Percentiles rank a stretch among this genome's conserved stretches.
Conservation (phyloP, 192 early-diverging fungal genomes). For the Dimargaris xerosporica region DNA sequence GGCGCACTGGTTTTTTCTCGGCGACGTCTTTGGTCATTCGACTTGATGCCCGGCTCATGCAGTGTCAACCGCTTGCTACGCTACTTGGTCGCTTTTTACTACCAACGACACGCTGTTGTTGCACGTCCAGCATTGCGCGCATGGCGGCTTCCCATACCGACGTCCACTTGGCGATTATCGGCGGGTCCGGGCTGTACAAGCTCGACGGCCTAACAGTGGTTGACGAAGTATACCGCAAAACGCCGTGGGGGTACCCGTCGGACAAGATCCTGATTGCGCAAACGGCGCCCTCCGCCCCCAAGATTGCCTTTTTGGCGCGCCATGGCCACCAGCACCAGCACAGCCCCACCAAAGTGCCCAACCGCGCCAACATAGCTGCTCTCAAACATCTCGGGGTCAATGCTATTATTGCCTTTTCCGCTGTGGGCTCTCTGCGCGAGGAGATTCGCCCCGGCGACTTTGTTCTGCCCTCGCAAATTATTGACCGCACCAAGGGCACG, state of each 20-base stretch:
- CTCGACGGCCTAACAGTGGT: conserved; percentile 67
- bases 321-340: conserved; percentile 83
- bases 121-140: too few relatives aligned
- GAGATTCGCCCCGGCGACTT: conserved; percentile 91
- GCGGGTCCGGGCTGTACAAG: conserved; percentile 85
- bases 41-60: too few relatives aligned
- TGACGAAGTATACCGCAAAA: conserved; percentile 71
- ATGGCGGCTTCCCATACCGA: conserved; percentile 15
- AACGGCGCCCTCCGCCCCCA: conserved; percentile 42
- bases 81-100: too few relatives aligned
- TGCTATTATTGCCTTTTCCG: conserved; percentile 89
- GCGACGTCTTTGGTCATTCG: too few relatives aligned
- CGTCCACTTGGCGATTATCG: conserved; percentile 83
- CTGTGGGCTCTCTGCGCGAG: conserved; percentile 88
- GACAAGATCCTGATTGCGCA: conserved; percentile 71
- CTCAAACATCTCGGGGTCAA: conserved; percentile 87
- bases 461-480: conserved; percentile 84
- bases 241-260: conserved; percentile 81
- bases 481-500: conserved; percentile 96
- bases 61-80: too few relatives aligned
- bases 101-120: too few relatives aligned
- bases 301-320: conserved; percentile 91
- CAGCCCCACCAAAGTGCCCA: conserved; percentile 80
- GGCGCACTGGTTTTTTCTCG: too few relatives aligned
- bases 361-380: conserved; percentile 94